Conservation (phyloP, 768 basidiomycete species). For the Russula sp. region DNA sequence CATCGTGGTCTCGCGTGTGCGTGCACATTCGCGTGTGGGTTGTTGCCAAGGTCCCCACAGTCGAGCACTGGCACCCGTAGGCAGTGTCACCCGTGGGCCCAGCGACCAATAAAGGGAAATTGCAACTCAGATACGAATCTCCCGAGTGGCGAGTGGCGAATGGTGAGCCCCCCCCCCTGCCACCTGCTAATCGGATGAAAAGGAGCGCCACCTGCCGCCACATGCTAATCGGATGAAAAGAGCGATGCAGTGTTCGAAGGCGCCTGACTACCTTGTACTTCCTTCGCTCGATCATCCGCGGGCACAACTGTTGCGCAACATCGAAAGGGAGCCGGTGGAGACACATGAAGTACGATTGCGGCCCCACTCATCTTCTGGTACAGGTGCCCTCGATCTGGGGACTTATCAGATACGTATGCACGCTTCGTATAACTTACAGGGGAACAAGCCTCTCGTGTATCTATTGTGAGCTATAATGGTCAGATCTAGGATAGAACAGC, state of each 20-base stretch:
- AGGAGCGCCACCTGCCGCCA: neutral
- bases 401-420: neutral
- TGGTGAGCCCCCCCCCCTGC: too few relatives aligned
- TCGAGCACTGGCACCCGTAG: too few relatives aligned
- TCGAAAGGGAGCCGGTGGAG: neutral
- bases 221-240: neutral
- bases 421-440: neutral
- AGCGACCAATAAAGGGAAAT: neutral
- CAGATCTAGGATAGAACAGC: conserved; percentile 16
- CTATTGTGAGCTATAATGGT: conserved; percentile 18
- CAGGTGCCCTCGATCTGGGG: neutral
- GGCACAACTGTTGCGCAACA: neutral
- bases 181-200: neutral
- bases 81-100: too few relatives aligned
- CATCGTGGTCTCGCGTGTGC: neutral
- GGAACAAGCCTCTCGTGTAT: conserved; percentile 11
- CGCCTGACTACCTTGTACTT: neutral
- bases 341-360: neutral
- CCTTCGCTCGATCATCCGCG: conserved; percentile 13
- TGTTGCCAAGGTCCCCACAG: conserved; percentile 5
- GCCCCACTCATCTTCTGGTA: neutral
- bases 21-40: too few relatives aligned
- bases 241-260: neutral
- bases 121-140: conserved; percentile 10
- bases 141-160: neutral